A percentile compares a stretch with the other conserved stretches of the same genome.
These are phyloP conservation scores for Colletotrichum trifolii DNA, from an alignment of 2,329 filamentous ascomycete genomes.

Conservation along the genomic window DNA sequence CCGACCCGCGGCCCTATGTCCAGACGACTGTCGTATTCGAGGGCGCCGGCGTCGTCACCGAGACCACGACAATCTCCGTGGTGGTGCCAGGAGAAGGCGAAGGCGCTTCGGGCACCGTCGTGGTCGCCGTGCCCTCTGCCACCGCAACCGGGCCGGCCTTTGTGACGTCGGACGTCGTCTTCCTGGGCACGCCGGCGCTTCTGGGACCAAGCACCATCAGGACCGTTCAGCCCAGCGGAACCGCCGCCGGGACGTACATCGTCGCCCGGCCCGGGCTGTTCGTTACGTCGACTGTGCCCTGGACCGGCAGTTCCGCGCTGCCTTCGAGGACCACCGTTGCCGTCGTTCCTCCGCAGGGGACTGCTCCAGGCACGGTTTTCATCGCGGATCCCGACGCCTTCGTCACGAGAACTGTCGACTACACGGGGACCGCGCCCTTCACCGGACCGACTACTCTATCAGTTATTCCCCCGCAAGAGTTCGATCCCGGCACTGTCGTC, in stretches of 20 bases:
- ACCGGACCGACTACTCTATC: conserved; percentile 17
- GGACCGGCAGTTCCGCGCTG: neutral
- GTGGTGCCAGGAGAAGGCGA: conserved; percentile 10
- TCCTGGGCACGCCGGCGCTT: conserved; percentile 4
- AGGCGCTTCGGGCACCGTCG: conserved; percentile 11
- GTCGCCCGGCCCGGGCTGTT: conserved; percentile 23
- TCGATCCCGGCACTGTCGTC: conserved; percentile 14
- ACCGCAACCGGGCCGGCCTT: neutral
- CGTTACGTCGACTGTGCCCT: conserved; percentile 28
- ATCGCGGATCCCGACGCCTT: conserved; percentile 24
- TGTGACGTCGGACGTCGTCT: conserved; percentile 16
- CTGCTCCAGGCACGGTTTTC: conserved; percentile 27
- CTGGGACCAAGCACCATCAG: conserved; percentile 6
- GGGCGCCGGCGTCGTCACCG: neutral
- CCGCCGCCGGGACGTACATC: conserved; percentile 31
- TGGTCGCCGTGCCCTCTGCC: conserved; percentile 17
- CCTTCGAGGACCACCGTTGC: conserved; percentile 13
- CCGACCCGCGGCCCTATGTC: neutral
- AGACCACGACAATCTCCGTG: conserved; percentile 15
- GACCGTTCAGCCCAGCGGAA: conserved; percentile 13
- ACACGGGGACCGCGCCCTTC: neutral
- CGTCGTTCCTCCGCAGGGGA: conserved; percentile 8
- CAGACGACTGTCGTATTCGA: conserved; percentile 4
- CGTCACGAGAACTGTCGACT: conserved; percentile 22
- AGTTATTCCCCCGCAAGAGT: conserved; percentile 19